Conservation (phyloP, 306 rosid species). For the Gynostemma pentaphyllum region DNA sequence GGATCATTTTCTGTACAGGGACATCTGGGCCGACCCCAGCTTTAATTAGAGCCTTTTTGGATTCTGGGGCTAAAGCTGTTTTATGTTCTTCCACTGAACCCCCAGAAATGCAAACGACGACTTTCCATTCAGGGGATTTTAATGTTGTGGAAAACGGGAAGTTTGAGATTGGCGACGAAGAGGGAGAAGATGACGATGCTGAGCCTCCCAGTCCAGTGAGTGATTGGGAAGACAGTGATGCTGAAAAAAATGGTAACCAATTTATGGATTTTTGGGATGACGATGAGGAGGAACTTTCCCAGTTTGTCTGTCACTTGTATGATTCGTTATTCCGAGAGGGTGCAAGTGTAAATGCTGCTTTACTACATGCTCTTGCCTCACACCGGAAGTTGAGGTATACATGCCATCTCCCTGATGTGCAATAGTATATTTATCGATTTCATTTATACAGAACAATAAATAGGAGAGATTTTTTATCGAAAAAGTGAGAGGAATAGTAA, state of each 20-base stretch:
- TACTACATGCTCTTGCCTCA: conserved; percentile 71
- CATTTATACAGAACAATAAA: conserved; percentile 8
- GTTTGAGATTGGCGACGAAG: conserved; percentile 92
- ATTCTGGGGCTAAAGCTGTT: conserved; percentile 87
- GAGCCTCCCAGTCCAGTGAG: conserved; percentile 65
- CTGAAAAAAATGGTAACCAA: conserved; percentile 42
- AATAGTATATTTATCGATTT: conserved; percentile 25
- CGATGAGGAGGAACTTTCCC: conserved; percentile 75
- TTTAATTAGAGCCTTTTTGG: conserved; percentile 69
- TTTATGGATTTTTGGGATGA: conserved; percentile 42
- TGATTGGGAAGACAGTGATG: conserved; percentile 95
- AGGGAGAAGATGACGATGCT: conserved; percentile 60
- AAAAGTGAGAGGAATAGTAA: conserved; percentile 2
- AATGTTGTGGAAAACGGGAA: conserved; percentile 55
- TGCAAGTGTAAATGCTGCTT: conserved; percentile 49
- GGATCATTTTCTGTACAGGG: conserved; percentile 84
- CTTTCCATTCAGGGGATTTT: conserved; percentile 36
- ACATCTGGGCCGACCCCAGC: conserved; percentile 63
- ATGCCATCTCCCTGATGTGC: conserved; percentile 65
- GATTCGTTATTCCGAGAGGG: conserved; percentile 78
- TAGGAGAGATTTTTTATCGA: conserved; percentile 4
- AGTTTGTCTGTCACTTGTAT: conserved; percentile 64
- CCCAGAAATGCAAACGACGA: conserved; percentile 43
- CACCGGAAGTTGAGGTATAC: conserved; percentile 70
- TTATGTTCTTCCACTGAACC: conserved; percentile 74